Evolutionary conservation across 2,329 filamentous ascomycete species (phyloP).

Genomic region (Monosporascus sp.): DNA sequence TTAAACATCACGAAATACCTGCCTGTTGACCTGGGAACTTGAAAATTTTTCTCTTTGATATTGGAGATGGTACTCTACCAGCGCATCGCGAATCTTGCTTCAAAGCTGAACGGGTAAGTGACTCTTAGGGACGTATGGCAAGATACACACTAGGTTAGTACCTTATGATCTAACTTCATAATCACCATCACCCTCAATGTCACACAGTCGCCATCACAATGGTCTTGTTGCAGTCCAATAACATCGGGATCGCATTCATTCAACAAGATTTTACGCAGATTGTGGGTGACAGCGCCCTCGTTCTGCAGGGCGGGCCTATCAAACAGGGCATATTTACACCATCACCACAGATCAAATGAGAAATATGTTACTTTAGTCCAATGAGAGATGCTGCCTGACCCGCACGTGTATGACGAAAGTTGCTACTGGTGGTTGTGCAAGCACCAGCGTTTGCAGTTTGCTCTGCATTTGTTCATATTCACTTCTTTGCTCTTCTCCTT

Average conservation of each 20-base stretch:
- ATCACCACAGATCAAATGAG: background rate
- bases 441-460: background rate
- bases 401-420: background rate
- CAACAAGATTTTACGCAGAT: background rate
- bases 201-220: background rate
- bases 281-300: background rate
- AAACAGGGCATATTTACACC: background rate
- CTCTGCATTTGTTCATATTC: background rate
- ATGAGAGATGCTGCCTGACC: background rate
- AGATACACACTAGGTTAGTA: too few species aligned
- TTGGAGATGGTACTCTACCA: background rate
- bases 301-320: background rate
- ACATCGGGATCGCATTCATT: background rate
- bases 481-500: too few species aligned
- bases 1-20: background rate
- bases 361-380: background rate
- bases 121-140: too few species aligned
- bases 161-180: too few species aligned
- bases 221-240: background rate
- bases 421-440: background rate
- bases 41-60: background rate
- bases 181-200: background rate
- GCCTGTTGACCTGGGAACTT: background rate
- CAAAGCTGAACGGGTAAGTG: too few species aligned
- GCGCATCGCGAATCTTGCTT: too few species aligned